Evolutionary conservation across 2,329 filamentous ascomycete genomes (phyloP), one percentile per base, ranked within the genome.

Genomic region (Ambrosiella cleistominuta): DNA sequence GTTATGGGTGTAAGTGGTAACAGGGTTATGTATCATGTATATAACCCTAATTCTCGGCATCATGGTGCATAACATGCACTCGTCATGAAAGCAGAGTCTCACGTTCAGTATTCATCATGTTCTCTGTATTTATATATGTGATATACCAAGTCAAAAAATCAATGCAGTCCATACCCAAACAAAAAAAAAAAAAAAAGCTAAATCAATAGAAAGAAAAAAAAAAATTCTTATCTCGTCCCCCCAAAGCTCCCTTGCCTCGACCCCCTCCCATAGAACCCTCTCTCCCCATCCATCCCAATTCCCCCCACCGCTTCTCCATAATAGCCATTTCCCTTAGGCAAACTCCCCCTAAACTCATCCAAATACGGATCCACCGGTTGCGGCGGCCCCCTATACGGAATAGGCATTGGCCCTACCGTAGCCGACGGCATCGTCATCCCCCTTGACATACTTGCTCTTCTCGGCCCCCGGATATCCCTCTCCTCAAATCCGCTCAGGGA

Each of bases 361-460:
- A 50, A 59, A 5, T 44, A n/a, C 35, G 13, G 15, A 13, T 44
- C 45, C n/a, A 42, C 38, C 27, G 44, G 52, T 9, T 44, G 38
- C 53, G 45, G 17, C 9, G 19, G 36, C 44, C 40, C 40, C 17
- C 40, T 47, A 27, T 37, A 49, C 15, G 54, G 40, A 47, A 53
- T 53, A 40, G 58, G 39, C 35, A 60, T 36, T 17, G 51, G 51
- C 4, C 51, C 51, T 3, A 53, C 39, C 37, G 57, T 57, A 12
- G 40, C 11, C 40, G n/a, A 12, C 40, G 40, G 40, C 44, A 47
- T 47, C 11, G 51, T 17, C 12, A 57, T 50, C 6, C 52, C 47
- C 8, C 59, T 55, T 7, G 59, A 57, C 6, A 60, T 58, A 39
- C 59, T 60, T 35, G 53, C 52, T 9, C 59, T 50, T 49, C 59